Evolutionary conservation across 1,139 yeast genomes (phyloP), one percentile per base, ranked within the genome.

Genomic region (Nakaseomyces kungkrabaensis): DNA sequence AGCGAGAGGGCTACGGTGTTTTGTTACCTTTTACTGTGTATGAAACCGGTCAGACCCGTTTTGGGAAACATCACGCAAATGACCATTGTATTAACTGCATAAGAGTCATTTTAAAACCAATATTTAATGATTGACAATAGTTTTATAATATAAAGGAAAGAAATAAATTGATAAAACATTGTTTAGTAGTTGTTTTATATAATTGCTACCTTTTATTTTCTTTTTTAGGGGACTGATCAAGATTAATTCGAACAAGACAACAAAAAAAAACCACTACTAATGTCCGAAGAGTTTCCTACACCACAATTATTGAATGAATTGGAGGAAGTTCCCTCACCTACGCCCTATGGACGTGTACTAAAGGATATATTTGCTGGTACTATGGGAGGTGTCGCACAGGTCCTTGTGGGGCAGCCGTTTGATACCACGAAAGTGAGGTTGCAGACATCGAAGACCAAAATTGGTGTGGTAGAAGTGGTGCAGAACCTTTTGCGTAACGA

Each of bases 371-470:
- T 85, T 54, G 90, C 92, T 4, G 96, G 96, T 4, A 87, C 96
- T 37, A 74, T 85, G 64, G 96, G 96, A 51, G 96, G 96, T 51
- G 79, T 88, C 44, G 87, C 95, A 25, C 96, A 88, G 68, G 96
- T 88, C 13, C 71, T 88, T 46, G 85, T 83, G 22, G 96, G 96
- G 37, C 96, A 88, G 67, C 96, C 96, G 13, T 88, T 88, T 61
- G 96, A 88, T 66, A 85, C 95, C 9, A 85, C 89, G 47, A 88
- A 87, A 66, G 96, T 88, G 37, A 74, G 96, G 53, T 72, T 88
- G 46, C 96, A 88, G 62, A 81, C 89, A 9, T 88, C 94, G 1
- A 80, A 88, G 2, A 81, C 78, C 49, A 78, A 80, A 24, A 85
- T 85, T 60, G 70, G 68, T n/a, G 82, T 95, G 0, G 59, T 79